A percentile compares a stretch with the other conserved stretches of the same genome.
Evolutionary conservation across 306 rosid genomes (phyloP).

Genomic region (Castanea mollissima): DNA sequence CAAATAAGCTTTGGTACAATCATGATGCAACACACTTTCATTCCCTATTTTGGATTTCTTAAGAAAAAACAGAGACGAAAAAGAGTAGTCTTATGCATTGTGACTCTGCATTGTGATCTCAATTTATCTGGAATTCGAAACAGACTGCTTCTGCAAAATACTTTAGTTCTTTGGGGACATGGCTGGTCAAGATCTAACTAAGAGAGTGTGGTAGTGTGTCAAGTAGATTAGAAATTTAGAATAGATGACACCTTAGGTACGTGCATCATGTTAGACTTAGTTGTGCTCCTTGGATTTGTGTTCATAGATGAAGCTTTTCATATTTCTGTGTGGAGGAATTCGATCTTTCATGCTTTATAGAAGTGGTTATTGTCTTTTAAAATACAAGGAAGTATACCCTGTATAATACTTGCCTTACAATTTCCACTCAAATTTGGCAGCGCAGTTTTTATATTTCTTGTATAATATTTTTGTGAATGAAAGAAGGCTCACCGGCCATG

Average conservation of each 20-base stretch:
- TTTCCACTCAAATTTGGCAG: neutral
- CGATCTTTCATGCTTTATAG: neutral
- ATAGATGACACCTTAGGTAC: neutral
- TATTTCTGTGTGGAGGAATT: conserved; percentile 13
- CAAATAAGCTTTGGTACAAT: too few relatives aligned
- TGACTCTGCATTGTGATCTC: too few relatives aligned
- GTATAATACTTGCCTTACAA: neutral
- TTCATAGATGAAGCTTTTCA: conserved; percentile 17
- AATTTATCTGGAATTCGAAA: neutral
- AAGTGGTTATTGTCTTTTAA: neutral
- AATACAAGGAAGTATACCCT: conserved; percentile 4
- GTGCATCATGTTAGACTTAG: conserved; percentile 1
- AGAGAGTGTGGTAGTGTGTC: conserved; percentile 22
- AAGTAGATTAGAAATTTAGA: conserved; percentile 25
- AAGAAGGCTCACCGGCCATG: too few relatives aligned
- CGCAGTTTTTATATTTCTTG: neutral
- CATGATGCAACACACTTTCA: too few relatives aligned
- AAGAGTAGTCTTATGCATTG: too few relatives aligned
- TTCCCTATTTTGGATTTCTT: too few relatives aligned
- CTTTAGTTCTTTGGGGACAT: conserved; percentile 8
- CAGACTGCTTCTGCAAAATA: conserved; percentile 1
- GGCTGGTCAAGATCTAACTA: conserved; percentile 16
- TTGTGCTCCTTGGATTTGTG: conserved; percentile 10
- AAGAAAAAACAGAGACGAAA: too few relatives aligned
- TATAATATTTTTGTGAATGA: too few relatives aligned